Percentiles rank a stretch among this genome's conserved stretches.
Conservation (phyloP, 257 asterid genomes). For the Ehretia macrophylla region DNA sequence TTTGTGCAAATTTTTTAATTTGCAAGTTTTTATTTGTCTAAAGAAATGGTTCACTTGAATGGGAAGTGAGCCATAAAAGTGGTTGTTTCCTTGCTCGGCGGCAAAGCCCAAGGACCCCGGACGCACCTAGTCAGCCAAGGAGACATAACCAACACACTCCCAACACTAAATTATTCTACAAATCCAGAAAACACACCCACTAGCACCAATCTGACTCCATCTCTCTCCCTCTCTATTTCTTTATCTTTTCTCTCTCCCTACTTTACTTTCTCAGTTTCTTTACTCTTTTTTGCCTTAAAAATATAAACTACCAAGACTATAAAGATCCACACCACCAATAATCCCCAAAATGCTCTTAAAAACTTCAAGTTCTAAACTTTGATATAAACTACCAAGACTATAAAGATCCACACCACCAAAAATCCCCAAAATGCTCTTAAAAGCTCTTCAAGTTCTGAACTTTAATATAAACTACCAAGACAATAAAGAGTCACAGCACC, state of each 20-base stretch:
- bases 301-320: background rate
- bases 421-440: conserved; percentile 25
- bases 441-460: conserved; percentile 42
- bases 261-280: conserved; percentile 5
- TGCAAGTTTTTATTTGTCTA: conserved; percentile 12
- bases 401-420: conserved; percentile 24
- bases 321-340: conserved; percentile 26
- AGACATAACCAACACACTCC: conserved; percentile 61
- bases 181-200: conserved; percentile 41
- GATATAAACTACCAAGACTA: background rate
- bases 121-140: conserved; percentile 68
- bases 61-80: conserved; percentile 51
- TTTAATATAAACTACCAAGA: conserved; percentile 2
- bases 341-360: conserved; percentile 25
- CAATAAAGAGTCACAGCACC: conserved; percentile 24
- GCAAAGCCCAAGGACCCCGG: conserved; percentile 94
- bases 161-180: conserved; percentile 61
- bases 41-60: conserved; percentile 52
- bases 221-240: conserved; percentile 19
- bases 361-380: conserved; percentile 41
- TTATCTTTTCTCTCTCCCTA: conserved; percentile 12
- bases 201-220: conserved; percentile 48
- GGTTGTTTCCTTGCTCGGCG: conserved; percentile 84
- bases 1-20: conserved; percentile 15
- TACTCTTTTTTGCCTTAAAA: background rate